Evolutionary conservation across 352 stramenopile genomes (phyloP).

Genomic region (Globisporangium orthogonon): DNA sequence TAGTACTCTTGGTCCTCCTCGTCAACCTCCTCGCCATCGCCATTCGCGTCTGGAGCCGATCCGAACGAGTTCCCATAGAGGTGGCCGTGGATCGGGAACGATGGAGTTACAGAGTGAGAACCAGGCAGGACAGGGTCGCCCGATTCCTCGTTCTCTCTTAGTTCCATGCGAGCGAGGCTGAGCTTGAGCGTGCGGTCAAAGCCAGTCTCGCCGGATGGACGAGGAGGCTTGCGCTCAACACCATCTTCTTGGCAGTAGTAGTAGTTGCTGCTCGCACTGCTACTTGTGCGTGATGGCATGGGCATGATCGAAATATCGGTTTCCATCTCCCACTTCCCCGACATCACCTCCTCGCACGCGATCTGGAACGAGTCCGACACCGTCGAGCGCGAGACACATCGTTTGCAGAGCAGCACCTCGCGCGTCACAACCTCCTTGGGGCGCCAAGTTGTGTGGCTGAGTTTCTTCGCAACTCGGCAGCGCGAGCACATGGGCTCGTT

Average conservation of each 20-base stretch:
- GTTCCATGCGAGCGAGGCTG: slow-evolving; percentile 9
- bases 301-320: slow-evolving; percentile 9
- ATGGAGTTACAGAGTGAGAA: neutral
- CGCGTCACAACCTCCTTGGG: slow-evolving; percentile 9
- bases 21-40: neutral
- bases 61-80: slow-evolving; percentile 10
- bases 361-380: slow-evolving; percentile 5
- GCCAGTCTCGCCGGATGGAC: neutral
- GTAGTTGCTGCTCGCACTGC: slow-evolving; percentile 6
- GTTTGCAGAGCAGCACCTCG: slow-evolving; percentile 10
- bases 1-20: slow-evolving; percentile 12
- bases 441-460: slow-evolving; percentile 3
- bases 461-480: slow-evolving; percentile 10
- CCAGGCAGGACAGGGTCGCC: neutral
- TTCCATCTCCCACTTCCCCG: slow-evolving; percentile 11
- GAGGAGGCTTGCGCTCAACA: neutral
- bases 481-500: slow-evolving; percentile 7
- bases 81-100: slow-evolving; percentile 6
- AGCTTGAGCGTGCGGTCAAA: slow-evolving; percentile 12
- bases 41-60: neutral
- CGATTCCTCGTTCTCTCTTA: slow-evolving; percentile 4
- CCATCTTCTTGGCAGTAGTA: neutral
- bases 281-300: slow-evolving; percentile 6
- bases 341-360: slow-evolving; percentile 13
- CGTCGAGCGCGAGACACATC: slow-evolving; percentile 4